phyloP scores from a whole-genome alignment of 257 asterid species.

The Penstemon barbatus region DNA sequence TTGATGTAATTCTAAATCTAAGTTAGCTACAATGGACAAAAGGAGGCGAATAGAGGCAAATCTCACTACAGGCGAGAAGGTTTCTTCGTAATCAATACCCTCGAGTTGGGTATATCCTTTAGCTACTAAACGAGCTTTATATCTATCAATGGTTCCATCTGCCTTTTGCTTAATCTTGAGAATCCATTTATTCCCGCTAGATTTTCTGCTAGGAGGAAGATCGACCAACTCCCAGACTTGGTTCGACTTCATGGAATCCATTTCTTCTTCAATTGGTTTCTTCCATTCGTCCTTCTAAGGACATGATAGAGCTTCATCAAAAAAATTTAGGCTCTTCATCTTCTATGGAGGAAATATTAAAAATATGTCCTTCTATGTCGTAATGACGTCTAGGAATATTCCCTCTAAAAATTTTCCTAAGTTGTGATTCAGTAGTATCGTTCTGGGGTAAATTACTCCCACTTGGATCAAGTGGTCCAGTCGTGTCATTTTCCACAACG shows the following conservation, averaged over 20 bases:
- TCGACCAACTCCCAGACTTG: neutral
- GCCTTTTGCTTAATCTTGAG: neutral
- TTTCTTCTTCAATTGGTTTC: neutral
- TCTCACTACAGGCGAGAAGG: neutral
- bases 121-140: neutral
- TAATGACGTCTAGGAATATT: neutral
- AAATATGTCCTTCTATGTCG: neutral
- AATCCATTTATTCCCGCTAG: neutral
- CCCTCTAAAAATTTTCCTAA: too few species aligned
- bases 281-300: neutral
- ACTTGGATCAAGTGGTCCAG: too few species aligned
- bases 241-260: neutral
- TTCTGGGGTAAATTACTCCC: too few species aligned
- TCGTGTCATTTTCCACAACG: too few species aligned
- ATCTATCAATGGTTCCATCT: neutral
- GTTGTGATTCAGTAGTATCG: too few species aligned
- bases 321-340: neutral
- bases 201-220: neutral
- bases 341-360: neutral
- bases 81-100: neutral
- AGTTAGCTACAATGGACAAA: neutral
- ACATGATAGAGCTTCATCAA: neutral
- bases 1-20: neutral
- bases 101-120: neutral
- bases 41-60: neutral